A percentile compares a stretch with the other conserved stretches of the same genome.
Evolutionary conservation across 1,139 yeast species (phyloP).

Genomic region (Hyphopichia fennica): DNA sequence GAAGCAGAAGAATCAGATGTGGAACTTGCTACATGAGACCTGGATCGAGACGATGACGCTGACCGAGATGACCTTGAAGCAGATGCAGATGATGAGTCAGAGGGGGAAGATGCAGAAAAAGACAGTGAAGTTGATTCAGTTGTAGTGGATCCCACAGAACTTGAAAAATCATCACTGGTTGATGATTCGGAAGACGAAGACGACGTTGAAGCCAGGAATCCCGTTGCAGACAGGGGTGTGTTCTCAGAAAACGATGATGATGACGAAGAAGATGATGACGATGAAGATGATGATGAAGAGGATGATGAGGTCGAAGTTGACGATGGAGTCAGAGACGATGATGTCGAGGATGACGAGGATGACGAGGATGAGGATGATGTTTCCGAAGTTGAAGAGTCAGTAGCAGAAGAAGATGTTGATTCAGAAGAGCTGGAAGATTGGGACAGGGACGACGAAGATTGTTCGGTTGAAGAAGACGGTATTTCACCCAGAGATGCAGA

Average conservation of each 20-base stretch:
- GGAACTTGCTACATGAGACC: not conserved
- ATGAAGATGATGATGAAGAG: not conserved
- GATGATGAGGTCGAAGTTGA: not conserved
- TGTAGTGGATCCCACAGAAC: not conserved
- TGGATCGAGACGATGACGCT: conserved; percentile 1
- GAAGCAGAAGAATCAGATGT: conserved; percentile 1
- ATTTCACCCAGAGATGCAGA: conserved; percentile 1
- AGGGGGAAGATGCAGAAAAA: conserved; percentile 22
- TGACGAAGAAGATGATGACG: conserved; percentile 2
- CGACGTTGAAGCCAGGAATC: not conserved
- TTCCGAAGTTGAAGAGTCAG: not conserved
- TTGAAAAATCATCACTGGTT: not conserved
- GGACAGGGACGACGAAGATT: not conserved
- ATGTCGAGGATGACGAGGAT: not conserved
- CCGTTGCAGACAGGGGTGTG: no score
- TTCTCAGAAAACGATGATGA: no score
- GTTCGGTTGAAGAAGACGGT: conserved; percentile 16
- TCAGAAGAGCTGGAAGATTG: not conserved
- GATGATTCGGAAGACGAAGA: not conserved
- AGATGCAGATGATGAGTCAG: conserved; percentile 19
- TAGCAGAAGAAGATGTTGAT: no score
- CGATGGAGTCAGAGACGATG: not conserved
- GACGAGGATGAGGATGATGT: not conserved
- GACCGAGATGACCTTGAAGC: conserved; percentile 6
- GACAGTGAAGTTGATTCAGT: not conserved